Conservation (phyloP, 2,329 filamentous ascomycete genomes). For the Didymella lethalis region DNA sequence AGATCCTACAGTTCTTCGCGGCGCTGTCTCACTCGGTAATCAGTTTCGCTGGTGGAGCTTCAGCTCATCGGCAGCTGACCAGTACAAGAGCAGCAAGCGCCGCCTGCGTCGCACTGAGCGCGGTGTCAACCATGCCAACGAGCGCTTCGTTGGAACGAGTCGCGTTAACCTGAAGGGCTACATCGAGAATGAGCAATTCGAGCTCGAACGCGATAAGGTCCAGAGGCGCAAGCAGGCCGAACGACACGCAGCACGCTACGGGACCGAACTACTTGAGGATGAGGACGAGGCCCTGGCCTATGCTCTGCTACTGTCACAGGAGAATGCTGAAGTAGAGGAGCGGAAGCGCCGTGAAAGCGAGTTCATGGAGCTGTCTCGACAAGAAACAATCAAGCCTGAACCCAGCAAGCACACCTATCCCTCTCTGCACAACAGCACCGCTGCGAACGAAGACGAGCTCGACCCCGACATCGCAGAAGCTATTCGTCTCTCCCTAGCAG, state of each 20-base stretch:
- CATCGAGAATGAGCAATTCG: slow-evolving; percentile 84
- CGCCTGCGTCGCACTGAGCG: slow-evolving; percentile 74
- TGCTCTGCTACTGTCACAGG: slow-evolving; percentile 68
- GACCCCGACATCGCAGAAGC: slow-evolving; percentile 69
- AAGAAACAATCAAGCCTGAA: slow-evolving; percentile 26
- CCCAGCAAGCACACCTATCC: slow-evolving; percentile 39
- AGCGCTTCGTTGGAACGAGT: slow-evolving; percentile 67
- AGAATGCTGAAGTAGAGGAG: slow-evolving; percentile 61
- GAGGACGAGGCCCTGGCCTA: slow-evolving; percentile 71
- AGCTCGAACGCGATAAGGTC: slow-evolving; percentile 77
- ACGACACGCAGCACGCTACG: slow-evolving; percentile 80
- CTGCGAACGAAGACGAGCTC: slow-evolving; percentile 55
- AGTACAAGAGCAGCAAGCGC: slow-evolving; percentile 80
- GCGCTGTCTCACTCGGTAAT: slow-evolving; percentile 85
- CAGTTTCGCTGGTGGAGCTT: slow-evolving; percentile 94
- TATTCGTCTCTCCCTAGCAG: slow-evolving; percentile 61
- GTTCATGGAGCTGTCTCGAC: slow-evolving; percentile 36
- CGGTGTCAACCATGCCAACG: slow-evolving; percentile 65
- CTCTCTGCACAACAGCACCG: slow-evolving; percentile 34
- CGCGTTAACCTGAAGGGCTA: slow-evolving; percentile 78
- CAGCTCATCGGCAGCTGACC: slow-evolving; percentile 78
- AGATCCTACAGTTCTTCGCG: slow-evolving; percentile 83
- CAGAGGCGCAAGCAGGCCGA: slow-evolving; percentile 72
- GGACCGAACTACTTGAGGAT: slow-evolving; percentile 73
- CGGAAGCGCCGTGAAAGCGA: slow-evolving; percentile 55